Conservation (phyloP, 1,139 yeast species). For the Zhuliangozyma parablackwelliae region DNA sequence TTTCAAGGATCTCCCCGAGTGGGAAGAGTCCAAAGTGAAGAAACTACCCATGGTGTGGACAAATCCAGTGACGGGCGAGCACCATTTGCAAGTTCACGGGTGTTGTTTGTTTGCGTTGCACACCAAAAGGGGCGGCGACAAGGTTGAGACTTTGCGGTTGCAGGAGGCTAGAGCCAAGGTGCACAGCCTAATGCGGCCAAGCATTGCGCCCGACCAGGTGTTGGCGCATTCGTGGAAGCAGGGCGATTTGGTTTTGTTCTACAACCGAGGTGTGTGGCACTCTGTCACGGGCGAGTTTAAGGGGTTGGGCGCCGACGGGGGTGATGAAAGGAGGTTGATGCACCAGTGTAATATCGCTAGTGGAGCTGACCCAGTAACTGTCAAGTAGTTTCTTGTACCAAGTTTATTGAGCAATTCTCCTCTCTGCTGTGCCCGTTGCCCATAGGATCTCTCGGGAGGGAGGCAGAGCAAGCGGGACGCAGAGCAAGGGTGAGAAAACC, state of each 20-base stretch:
- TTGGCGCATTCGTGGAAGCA: constrained; percentile 79
- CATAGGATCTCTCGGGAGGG: too few relatives aligned
- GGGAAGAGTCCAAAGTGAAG: constrained; percentile 77
- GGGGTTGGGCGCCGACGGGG: constrained; percentile 39
- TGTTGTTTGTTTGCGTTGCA: constrained; percentile 71
- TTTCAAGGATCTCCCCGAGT: constrained; percentile 65
- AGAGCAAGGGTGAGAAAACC: too few relatives aligned
- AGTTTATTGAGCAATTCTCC: neutral
- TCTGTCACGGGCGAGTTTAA: constrained; percentile 84
- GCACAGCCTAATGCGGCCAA: constrained; percentile 75
- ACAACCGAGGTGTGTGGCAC: constrained; percentile 85
- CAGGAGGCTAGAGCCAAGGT: constrained; percentile 69
- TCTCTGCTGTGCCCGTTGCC: too few relatives aligned
- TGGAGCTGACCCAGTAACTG: constrained; percentile 56
- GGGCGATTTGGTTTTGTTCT: constrained; percentile 82
- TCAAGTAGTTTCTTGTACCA: constrained; percentile 1
- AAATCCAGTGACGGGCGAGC: constrained; percentile 80
- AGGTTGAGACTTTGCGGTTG: constrained; percentile 45
- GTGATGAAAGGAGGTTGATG: constrained; percentile 77
- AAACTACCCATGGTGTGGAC: constrained; percentile 86
- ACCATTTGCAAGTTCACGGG: constrained; percentile 81
- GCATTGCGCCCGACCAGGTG: constrained; percentile 67
- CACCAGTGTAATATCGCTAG: constrained; percentile 91
- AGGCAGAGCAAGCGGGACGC: too few relatives aligned
- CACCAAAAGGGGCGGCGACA: constrained; percentile 48